phyloP scores from a whole-genome alignment of 2,329 filamentous ascomycete genomes.

The Claviceps pazoutovae region DNA sequence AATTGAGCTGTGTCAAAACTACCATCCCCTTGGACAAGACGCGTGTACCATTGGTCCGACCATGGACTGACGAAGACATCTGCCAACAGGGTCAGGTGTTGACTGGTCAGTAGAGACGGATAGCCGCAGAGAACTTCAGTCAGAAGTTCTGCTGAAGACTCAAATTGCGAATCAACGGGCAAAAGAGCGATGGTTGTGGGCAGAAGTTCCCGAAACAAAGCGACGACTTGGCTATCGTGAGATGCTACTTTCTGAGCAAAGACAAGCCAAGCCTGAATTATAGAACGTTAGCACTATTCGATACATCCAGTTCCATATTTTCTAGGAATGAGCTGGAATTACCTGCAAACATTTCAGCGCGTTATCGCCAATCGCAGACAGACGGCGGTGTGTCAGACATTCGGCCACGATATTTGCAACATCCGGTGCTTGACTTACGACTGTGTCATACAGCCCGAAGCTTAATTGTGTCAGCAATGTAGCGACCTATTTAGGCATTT shows the following conservation, averaged over 20 bases:
- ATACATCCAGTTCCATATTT: background rate
- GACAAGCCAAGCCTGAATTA: conserved; percentile 51
- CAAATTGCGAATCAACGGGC: conserved; percentile 41
- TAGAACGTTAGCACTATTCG: background rate
- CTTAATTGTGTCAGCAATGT: conserved; percentile 13
- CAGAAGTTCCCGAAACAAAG: conserved; percentile 45
- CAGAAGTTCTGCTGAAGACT: conserved; percentile 48
- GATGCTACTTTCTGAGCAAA: conserved; percentile 55
- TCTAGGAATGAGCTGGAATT: conserved; percentile 3
- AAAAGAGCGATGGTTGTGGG: conserved; percentile 47
- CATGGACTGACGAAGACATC: conserved; percentile 47
- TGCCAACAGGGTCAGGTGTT: conserved; percentile 44
- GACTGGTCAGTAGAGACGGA: conserved; percentile 44
- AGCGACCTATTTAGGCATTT: background rate
- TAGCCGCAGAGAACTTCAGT: conserved; percentile 52
- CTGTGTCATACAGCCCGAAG: conserved; percentile 23
- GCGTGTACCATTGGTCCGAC: conserved; percentile 41
- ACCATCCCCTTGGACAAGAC: conserved; percentile 44
- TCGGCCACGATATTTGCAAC: conserved; percentile 25
- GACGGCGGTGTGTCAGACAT: conserved; percentile 15
- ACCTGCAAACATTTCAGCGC: conserved; percentile 50
- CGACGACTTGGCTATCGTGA: conserved; percentile 41
- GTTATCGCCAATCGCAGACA: conserved; percentile 32
- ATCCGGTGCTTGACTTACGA: conserved; percentile 27
- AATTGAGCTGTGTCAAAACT: conserved; percentile 53